A percentile compares a stretch with the other conserved stretches of the same genome.
Evolutionary conservation across 192 early-diverging fungal species (phyloP).

Genomic region (Coemansia sp.): DNA sequence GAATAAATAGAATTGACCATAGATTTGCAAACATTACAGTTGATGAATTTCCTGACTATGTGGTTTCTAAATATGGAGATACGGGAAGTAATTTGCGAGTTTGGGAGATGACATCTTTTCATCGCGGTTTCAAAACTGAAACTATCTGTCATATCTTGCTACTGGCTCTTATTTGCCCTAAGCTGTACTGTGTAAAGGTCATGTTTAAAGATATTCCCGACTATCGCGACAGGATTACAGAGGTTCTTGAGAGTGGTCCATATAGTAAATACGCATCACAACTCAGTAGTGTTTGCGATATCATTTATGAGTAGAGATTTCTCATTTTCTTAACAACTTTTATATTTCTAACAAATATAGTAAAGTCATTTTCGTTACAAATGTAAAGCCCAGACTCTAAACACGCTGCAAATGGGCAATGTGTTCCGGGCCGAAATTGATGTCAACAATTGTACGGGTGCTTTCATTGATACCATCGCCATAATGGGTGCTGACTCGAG

Average conservation of each 20-base stretch:
- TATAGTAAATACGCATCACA: background rate
- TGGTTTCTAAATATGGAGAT: background rate
- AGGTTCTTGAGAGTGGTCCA: no score
- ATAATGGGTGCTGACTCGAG: no score
- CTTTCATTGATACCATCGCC: no score
- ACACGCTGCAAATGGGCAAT: no score
- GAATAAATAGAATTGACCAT: background rate
- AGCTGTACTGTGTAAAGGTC: background rate
- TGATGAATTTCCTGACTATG: background rate
- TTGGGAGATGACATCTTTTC: no score
- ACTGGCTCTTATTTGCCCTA: background rate
- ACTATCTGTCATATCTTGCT: background rate
- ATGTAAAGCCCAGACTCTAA: no score
- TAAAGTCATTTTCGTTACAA: no score
- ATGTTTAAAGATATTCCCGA: background rate
- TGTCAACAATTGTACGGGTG: no score
- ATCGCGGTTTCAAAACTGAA: background rate
- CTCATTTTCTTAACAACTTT: no score
- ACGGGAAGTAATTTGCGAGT: background rate
- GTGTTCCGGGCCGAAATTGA: no score
- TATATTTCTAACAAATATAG: no score
- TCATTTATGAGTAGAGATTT: no score
- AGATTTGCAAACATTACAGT: background rate
- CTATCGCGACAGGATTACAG: background rate
- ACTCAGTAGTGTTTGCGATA: background rate